These are phyloP conservation scores for Apiospora arundinis DNA, from an alignment of 2,329 filamentous ascomycete genomes.

Conservation along the genomic window DNA sequence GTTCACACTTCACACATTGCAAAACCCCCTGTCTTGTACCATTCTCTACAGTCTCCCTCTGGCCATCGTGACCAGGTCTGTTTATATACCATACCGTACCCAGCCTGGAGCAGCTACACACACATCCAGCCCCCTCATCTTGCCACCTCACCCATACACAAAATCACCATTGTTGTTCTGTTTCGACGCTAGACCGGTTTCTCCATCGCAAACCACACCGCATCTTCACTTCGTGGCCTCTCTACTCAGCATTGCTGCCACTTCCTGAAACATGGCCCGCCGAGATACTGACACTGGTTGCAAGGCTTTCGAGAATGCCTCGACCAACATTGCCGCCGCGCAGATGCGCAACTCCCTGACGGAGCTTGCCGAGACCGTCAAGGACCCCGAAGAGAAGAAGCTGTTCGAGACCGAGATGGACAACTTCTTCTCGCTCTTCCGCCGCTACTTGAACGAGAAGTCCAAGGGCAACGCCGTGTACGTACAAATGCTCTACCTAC, in stretches of 20 bases:
- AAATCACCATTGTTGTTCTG: neutral
- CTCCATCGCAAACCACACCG: constrained; percentile 11
- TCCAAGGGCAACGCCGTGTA: constrained; percentile 93
- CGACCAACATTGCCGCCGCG: constrained; percentile 94
- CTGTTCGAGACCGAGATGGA: constrained; percentile 99
- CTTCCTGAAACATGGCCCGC: constrained; percentile 18
- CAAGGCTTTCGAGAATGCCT: constrained; percentile 99
- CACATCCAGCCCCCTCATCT: neutral
- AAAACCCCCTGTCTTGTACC: neutral
- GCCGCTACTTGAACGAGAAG: constrained; percentile 97
- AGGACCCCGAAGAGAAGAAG: constrained; percentile 83
- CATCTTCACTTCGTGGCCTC: neutral
- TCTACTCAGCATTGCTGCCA: constrained; percentile 12
- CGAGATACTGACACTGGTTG: constrained; percentile 26
- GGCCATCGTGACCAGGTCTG: neutral
- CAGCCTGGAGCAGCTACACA: neutral
- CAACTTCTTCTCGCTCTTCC: constrained; percentile 99
- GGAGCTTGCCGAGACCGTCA: constrained; percentile 86
- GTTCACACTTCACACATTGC: neutral
- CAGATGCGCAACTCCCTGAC: constrained; percentile 99
- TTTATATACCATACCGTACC: neutral
- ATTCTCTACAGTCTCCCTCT: neutral
- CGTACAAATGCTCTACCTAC: constrained; percentile 37
- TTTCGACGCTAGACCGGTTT: neutral
- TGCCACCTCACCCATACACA: neutral